Base-by-base conservation (phyloP, 2,329 filamentous ascomycete species). In the Phialophora tarda region DNA sequence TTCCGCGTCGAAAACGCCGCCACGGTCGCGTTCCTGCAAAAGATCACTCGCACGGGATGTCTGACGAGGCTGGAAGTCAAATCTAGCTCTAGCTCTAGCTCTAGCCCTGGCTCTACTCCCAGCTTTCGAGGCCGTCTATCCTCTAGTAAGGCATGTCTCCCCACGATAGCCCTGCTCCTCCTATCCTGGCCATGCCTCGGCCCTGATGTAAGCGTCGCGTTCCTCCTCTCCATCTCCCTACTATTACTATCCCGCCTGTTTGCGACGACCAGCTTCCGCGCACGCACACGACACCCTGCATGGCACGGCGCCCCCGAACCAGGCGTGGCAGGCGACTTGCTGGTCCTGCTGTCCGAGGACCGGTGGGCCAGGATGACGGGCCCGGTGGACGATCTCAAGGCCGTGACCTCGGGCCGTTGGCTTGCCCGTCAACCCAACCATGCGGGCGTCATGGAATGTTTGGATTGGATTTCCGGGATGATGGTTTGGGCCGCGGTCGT, bases 391-490 rank as follows among this genome's bases (percentile, higher is more conserved):
- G 87, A 89, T 72, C 78, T 89, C 6, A 85, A 85, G 64, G 86
- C 86, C 32, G 80, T 89, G 48, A 88, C 86, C 0, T 82, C 84
- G 2, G 82, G 84, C 2, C 72, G 80, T 30, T 89, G 86, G 86
- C 75, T 89, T 54, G 78, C 38, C 4, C 7, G 81, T 11, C 77
- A 82, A 47, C 82, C 84, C 74, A 83, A 88, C 1, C 12, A 69
- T 80, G 82, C 32, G 85, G 83, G 71, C 75, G 85, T 60, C 82
- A 84, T 67, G 23, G 57, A 62, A 3, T 38, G 23, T 4, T 3
- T 62, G 24, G 66, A 69, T 12, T 66, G 63, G 66, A 23, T 77
- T 0, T 82, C 85, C 10, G 88, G 86, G 69, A 70, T 89, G 55
- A 77, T 86, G 63, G 85, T 88, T 3, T 89, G 87, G 72, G 71